Percentiles rank a stretch among this genome's conserved stretches.
Conservation (phyloP, 2,329 filamentous ascomycete genomes). For the Aspergillus felis region DNA sequence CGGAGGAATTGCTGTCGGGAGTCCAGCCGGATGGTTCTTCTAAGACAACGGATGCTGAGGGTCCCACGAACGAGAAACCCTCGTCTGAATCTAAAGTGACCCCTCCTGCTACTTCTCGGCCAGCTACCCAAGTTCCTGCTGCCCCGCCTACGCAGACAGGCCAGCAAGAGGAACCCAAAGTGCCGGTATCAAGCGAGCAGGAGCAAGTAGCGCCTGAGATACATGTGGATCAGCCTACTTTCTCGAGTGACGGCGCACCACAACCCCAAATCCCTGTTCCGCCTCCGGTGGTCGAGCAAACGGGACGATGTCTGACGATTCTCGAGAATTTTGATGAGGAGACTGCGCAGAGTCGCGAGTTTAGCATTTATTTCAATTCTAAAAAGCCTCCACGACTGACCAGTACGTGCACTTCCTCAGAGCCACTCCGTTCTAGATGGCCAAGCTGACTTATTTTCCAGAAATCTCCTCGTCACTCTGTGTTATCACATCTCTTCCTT, state of each 20-base stretch:
- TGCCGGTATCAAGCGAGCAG: constrained; percentile 1
- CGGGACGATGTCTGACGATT: constrained; percentile 56
- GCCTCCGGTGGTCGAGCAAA: constrained; percentile 45
- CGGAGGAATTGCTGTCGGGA: background rate
- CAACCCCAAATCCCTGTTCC: constrained; percentile 25
- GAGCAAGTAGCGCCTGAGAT: constrained; percentile 13
- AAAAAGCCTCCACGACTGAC: constrained; percentile 46
- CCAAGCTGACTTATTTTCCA: constrained; percentile 11
- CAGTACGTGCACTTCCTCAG: constrained; percentile 37
- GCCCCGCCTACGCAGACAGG: constrained; percentile 2
- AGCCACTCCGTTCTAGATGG: background rate
- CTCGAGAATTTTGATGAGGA: constrained; percentile 56
- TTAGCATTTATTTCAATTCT: constrained; percentile 54
- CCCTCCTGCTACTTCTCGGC: background rate
- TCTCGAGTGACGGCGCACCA: constrained; percentile 14
- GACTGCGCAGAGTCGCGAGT: constrained; percentile 52
- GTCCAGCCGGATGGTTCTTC: constrained; percentile 5
- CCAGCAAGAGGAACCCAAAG: background rate
- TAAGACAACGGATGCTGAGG: constrained; percentile 1
- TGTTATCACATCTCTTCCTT: constrained; percentile 76
- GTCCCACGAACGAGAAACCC: background rate
- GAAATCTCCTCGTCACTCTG: constrained; percentile 57
- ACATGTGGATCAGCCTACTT: constrained; percentile 13
- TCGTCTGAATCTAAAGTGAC: background rate
- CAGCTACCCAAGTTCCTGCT: background rate